A percentile compares a stretch with the other conserved stretches of the same genome.
Evolutionary conservation across 768 basidiomycete genomes (phyloP).

Genomic region (Hortiboletus flavorubellus): DNA sequence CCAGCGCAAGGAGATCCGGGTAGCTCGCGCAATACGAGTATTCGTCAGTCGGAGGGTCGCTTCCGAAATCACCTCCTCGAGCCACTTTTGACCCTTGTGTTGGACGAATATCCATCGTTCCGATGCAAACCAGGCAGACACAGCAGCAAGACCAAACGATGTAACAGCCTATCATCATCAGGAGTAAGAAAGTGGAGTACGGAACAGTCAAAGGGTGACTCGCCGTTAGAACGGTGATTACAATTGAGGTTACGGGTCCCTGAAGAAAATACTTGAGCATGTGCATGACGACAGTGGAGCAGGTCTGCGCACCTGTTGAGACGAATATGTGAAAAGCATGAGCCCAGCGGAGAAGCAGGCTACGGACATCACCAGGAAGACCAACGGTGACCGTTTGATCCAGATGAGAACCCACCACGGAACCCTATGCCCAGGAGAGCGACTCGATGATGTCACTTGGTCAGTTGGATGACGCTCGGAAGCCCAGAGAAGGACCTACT

Average conservation of each 20-base stretch:
- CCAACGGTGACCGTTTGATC: constrained; percentile 82
- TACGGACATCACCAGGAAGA: constrained; percentile 81
- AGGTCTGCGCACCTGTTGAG: constrained; percentile 50
- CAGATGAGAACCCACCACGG: constrained; percentile 68
- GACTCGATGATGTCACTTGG: constrained; percentile 34
- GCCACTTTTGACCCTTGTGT: constrained; percentile 51
- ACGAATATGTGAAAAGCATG: constrained; percentile 74
- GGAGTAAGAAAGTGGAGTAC: constrained; percentile 6
- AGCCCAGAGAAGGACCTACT: constrained; percentile 36
- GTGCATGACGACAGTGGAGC: constrained; percentile 22
- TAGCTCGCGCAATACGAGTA: constrained; percentile 24
- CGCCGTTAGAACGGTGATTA: constrained; percentile 71
- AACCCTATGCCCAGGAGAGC: constrained; percentile 52
- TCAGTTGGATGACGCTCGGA: constrained; percentile 2
- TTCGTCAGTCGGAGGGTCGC: constrained; percentile 25
- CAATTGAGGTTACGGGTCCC: constrained; percentile 58
- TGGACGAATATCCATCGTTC: constrained; percentile 48
- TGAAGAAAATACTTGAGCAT: constrained; percentile 29
- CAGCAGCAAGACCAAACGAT: constrained; percentile 45
- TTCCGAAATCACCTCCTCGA: constrained; percentile 41
- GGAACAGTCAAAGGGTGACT: constrained; percentile 11
- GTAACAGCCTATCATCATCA: constrained; percentile 31
- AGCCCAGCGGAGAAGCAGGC: constrained; percentile 80
- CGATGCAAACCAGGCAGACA: constrained; percentile 52
- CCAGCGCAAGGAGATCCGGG: constrained; percentile 26